Conservation (phyloP, 305 asterid species). For the Rubia balearica region DNA sequence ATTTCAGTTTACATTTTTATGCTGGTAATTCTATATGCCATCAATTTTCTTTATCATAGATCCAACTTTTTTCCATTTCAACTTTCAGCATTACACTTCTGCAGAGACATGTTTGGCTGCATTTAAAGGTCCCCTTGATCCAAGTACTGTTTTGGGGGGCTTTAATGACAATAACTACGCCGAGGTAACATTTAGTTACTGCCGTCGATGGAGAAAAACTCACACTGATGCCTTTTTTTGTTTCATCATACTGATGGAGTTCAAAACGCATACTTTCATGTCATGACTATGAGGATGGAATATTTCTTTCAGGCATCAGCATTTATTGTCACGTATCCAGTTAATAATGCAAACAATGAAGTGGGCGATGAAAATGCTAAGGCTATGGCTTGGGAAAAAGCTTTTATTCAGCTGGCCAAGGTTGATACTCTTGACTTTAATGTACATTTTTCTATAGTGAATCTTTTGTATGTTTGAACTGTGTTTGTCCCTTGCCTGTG, state of each 20-base stretch:
- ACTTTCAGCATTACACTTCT: slow-evolving; percentile 78
- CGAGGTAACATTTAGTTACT: slow-evolving; percentile 43
- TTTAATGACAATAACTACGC: slow-evolving; percentile 75
- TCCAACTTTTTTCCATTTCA: slow-evolving; percentile 12
- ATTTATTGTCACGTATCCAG: slow-evolving; percentile 82
- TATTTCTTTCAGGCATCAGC: slow-evolving; percentile 73
- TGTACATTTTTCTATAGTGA: not conserved
- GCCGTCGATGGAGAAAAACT: slow-evolving; percentile 1
- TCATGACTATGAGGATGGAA: slow-evolving; percentile 7
- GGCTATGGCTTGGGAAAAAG: slow-evolving; percentile 93
- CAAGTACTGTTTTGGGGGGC: slow-evolving; percentile 96
- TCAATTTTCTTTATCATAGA: not conserved
- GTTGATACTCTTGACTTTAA: slow-evolving; percentile 22
- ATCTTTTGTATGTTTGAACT: not conserved
- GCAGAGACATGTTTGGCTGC: slow-evolving; percentile 86
- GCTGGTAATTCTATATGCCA: not conserved
- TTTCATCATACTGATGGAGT: not conserved
- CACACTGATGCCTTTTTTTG: slow-evolving; percentile 19
- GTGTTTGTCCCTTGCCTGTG: not conserved
- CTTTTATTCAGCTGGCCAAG: slow-evolving; percentile 90
- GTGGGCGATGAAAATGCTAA: slow-evolving; percentile 68
- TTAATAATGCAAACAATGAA: slow-evolving; percentile 65
- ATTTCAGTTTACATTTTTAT: not conserved
- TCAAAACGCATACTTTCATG: not conserved
- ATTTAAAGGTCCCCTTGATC: slow-evolving; percentile 96